Conservation (phyloP, 1,139 yeast genomes). For the Groenewaldozyma auringiensis region DNA sequence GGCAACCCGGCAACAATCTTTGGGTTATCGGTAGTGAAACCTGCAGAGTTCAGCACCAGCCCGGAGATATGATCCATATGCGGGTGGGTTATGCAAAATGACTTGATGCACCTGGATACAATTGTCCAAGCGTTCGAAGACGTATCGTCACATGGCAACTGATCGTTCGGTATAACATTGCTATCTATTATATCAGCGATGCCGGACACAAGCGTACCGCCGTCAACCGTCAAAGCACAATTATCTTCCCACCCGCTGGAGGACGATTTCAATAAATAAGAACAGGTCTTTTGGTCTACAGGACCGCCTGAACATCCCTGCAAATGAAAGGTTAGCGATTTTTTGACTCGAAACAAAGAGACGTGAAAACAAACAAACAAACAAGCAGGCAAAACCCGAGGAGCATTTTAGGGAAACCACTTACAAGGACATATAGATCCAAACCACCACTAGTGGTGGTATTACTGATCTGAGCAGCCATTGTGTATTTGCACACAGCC, state of each 20-base stretch:
- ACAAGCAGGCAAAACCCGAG: too few relatives aligned
- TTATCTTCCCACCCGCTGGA: conserved; percentile 31
- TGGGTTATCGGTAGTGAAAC: conserved; percentile 34
- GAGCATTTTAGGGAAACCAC: background rate
- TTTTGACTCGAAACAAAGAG: background rate
- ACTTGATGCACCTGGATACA: conserved; percentile 27
- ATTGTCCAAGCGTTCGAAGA: conserved; percentile 32
- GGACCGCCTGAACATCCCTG: conserved; percentile 24
- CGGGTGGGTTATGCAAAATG: conserved; percentile 67
- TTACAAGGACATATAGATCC: background rate
- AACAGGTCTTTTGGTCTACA: conserved; percentile 24
- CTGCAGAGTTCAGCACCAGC: conserved; percentile 63
- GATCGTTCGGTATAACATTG: conserved; percentile 9
- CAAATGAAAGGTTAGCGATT: background rate
- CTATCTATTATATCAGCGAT: conserved; percentile 44
- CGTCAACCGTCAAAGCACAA: conserved; percentile 57
- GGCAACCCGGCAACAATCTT: conserved; percentile 48
- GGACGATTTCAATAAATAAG: conserved; percentile 56
- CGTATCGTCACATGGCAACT: conserved; percentile 21
- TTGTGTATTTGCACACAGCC: background rate
- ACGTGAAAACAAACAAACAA: too few relatives aligned
- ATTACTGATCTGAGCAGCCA: background rate
- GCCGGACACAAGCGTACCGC: conserved; percentile 64
- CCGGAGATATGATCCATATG: conserved; percentile 77
- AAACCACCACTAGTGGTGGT: background rate